A percentile compares a stretch with the other conserved stretches of the same genome.
phyloP scores from a whole-genome alignment of 805 yeast genomes.

The Torulaspora microellipsoides region DNA sequence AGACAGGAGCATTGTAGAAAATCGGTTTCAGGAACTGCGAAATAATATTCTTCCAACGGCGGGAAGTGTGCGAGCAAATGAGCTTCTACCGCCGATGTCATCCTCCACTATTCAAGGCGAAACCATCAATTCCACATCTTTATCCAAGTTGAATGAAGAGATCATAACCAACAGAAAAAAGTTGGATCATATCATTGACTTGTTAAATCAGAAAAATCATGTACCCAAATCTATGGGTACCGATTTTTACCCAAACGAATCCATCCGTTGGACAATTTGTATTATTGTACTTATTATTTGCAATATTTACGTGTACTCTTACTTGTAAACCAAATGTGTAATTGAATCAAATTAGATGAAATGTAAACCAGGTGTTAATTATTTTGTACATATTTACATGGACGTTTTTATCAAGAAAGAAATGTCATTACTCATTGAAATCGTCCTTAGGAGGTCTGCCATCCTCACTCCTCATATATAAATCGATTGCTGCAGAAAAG shows the following conservation, averaged over 20 bases:
- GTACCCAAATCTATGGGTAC: neutral
- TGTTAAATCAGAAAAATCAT: constrained; percentile 12
- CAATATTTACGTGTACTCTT: constrained; percentile 28
- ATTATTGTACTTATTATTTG: constrained; percentile 28
- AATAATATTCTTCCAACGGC: constrained; percentile 1
- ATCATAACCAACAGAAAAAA: constrained; percentile 21
- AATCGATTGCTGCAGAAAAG: constrained; percentile 81
- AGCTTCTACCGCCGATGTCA: neutral
- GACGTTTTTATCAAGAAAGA: no score
- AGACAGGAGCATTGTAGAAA: constrained; percentile 16
- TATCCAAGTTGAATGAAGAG: constrained; percentile 17
- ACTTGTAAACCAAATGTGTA: constrained; percentile 15
- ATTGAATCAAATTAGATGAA: neutral
- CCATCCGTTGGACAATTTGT: constrained; percentile 28
- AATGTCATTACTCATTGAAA: constrained; percentile 53
- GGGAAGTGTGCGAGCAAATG: neutral
- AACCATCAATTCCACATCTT: neutral
- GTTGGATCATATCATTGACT: constrained; percentile 25
- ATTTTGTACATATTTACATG: no score
- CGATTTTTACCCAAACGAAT: constrained; percentile 5
- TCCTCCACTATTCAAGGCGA: neutral
- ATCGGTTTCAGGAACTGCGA: constrained; percentile 16
- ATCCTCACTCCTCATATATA: constrained; percentile 79
- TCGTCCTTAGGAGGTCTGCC: constrained; percentile 83
- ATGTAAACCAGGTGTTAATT: no score